Evolutionary conservation across 78 protist species (phyloP).

Genomic region (Chrysochromulina tobinii): DNA sequence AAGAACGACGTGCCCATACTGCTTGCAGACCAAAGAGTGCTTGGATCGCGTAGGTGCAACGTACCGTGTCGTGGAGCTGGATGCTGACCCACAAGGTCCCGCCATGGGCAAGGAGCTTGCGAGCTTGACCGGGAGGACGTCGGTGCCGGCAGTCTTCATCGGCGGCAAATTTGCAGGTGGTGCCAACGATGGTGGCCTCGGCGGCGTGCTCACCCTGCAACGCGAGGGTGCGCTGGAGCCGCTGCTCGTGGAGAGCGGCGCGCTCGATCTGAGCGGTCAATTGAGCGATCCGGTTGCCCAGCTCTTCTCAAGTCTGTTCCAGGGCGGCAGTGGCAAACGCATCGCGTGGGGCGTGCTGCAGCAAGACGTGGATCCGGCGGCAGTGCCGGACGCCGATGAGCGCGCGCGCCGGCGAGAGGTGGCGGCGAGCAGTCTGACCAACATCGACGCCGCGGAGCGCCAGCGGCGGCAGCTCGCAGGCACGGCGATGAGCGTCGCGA

Average conservation of each 20-base stretch:
- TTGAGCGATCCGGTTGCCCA: too few species aligned
- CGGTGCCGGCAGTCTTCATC: neutral
- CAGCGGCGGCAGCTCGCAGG: neutral
- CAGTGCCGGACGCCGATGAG: neutral
- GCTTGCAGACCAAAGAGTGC: too few species aligned
- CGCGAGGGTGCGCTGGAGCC: neutral
- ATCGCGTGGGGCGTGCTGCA: neutral
- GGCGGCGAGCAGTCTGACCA: neutral
- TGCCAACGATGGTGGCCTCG: slow-evolving; percentile 8
- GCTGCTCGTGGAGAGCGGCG: neutral
- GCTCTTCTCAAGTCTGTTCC: neutral
- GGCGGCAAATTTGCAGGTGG: neutral
- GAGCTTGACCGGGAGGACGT: neutral
- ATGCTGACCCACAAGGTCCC: too few species aligned
- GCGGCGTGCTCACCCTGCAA: slow-evolving; percentile 1
- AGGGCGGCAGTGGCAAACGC: neutral
- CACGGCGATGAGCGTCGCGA: neutral
- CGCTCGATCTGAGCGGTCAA: neutral
- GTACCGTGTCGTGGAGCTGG: too few species aligned
- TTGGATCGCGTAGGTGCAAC: too few species aligned
- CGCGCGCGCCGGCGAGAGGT: neutral
- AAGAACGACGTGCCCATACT: too few species aligned
- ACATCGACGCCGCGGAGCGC: neutral
- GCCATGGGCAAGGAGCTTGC: neutral
- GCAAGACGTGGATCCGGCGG: neutral